phyloP scores from a whole-genome alignment of 371 early-diverging fungal genomes.

The Choanephora cucurbitarum region DNA sequence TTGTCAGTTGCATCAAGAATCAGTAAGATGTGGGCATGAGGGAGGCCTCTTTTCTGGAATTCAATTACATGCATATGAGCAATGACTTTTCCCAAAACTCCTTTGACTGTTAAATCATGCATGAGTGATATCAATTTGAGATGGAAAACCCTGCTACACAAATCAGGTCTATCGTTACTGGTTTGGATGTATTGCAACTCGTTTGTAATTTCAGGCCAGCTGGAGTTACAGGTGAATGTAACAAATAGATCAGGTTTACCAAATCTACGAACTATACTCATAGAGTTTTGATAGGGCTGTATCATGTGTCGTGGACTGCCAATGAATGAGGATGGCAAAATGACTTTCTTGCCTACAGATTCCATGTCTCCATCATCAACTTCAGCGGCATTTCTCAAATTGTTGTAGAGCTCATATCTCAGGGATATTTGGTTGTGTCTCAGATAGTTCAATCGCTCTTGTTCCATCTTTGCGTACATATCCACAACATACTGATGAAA shows the following conservation, averaged over 20 bases:
- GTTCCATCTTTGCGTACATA: constrained; percentile 9
- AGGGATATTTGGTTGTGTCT: neutral
- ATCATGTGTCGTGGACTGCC: constrained; percentile 28
- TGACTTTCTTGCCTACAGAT: constrained; percentile 12
- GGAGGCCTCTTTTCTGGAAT: constrained; percentile 38
- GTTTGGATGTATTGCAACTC: constrained; percentile 19
- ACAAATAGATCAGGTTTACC: constrained; percentile 44
- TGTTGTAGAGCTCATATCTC: neutral
- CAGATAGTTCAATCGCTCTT: neutral
- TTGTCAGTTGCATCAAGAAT: constrained; percentile 25
- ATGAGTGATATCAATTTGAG: constrained; percentile 22
- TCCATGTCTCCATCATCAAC: constrained; percentile 8
- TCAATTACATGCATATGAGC: constrained; percentile 19
- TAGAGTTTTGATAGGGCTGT: constrained; percentile 32
- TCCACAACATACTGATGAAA: constrained; percentile 13
- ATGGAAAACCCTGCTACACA: constrained; percentile 26
- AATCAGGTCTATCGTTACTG: constrained; percentile 18
- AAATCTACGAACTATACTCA: constrained; percentile 21
- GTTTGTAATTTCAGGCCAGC: constrained; percentile 32
- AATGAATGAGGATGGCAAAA: constrained; percentile 29
- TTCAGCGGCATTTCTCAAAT: too few species aligned
- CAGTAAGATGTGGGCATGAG: constrained; percentile 35
- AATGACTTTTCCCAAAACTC: constrained; percentile 21
- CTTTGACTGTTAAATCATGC: constrained; percentile 22
- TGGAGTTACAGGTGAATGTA: constrained; percentile 42